Base-by-base conservation (phyloP, 2,329 filamentous ascomycete species). In the Bipolaris sorokiniana region DNA sequence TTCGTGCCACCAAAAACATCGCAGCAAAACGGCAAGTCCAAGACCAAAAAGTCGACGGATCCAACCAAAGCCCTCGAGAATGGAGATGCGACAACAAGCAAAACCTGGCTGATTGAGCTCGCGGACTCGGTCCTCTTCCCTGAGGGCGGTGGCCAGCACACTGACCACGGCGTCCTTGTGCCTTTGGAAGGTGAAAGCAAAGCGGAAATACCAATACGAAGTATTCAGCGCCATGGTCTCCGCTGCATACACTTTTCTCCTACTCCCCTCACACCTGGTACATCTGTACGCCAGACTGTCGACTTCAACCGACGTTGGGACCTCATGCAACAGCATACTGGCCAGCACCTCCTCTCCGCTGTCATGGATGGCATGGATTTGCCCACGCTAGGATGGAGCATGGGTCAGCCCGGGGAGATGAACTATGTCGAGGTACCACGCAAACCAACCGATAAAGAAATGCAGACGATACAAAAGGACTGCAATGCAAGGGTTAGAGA, bases 231-330 rank as follows among this genome's bases (percentile, higher is more conserved):
- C 20, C 71, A 73, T 48, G 71, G 85, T 79, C 70, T 97, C 85
- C 31, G 83, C 80, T 62, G 87, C 81, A 62, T 91, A 71, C 0
- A 89, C 89, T 26, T 89, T 90, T 94, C 93, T 94, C 41, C 93
- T 90, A 70, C 92, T 94, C 13, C 92, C 89, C 86, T 97, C 92
- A 20, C 96, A 81, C 0, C 94, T 90, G 44, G 93, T 84, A 72
- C 65, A 5, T 54, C 56, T 16, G 69, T 75, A 3, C 61, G 54
- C 10, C 72, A 75, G 56, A 62, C 60, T 4, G 63, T 75, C 45
- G 64, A 73, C 46, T 74, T 71, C 46, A 44, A 59, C 3, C 65
- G 72, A 10, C 64, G 71, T 44, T 74, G 70, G 69, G 71, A 74
- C 38, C 66, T 69, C 36, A 75, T 75, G 72, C 72, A 75, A 52